Evolutionary conservation across 2,329 filamentous ascomycete species (phyloP).

Genomic region (Arthrobotrys entomopaga): DNA sequence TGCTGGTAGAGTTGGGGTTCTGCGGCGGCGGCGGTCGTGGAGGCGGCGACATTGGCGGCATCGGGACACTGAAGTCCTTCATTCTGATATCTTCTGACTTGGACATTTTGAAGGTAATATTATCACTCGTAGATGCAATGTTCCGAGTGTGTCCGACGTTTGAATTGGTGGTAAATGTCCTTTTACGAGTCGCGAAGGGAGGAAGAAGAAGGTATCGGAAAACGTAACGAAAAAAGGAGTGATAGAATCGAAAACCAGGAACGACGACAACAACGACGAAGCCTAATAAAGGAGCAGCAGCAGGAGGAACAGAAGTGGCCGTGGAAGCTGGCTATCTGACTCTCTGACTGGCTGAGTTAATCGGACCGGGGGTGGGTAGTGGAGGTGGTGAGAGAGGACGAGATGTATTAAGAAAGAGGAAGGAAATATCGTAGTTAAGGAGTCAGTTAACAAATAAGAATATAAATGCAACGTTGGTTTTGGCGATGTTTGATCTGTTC

Average conservation of each 20-base stretch:
- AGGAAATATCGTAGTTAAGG: slow-evolving; percentile 20
- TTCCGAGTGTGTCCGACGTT: neutral
- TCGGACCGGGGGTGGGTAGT: no score
- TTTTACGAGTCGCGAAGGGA: slow-evolving; percentile 8
- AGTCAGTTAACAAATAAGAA: slow-evolving; percentile 6
- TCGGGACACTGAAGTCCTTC: slow-evolving; percentile 52
- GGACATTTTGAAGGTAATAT: slow-evolving; percentile 38
- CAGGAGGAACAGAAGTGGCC: slow-evolving; percentile 14
- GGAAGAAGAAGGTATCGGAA: slow-evolving; percentile 11
- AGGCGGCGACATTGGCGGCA: slow-evolving; percentile 55
- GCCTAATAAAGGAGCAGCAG: slow-evolving; percentile 21
- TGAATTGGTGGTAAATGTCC: slow-evolving; percentile 9
- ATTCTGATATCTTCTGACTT: slow-evolving; percentile 48
- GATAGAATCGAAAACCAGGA: slow-evolving; percentile 34
- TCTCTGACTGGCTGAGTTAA: no score
- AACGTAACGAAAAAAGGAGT: slow-evolving; percentile 7
- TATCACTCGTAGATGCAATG: neutral
- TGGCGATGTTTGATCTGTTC: slow-evolving; percentile 55
- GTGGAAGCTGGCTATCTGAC: slow-evolving; percentile 13
- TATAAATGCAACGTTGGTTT: slow-evolving; percentile 8
- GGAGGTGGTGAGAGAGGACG: neutral
- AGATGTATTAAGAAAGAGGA: slow-evolving; percentile 13
- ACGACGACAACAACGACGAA: slow-evolving; percentile 22
- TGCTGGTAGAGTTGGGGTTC: slow-evolving; percentile 25
- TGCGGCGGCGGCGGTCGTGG: slow-evolving; percentile 44